These are phyloP conservation scores for Pichia deserticola DNA, from an alignment of 805 yeast species.

Conservation along the genomic window DNA sequence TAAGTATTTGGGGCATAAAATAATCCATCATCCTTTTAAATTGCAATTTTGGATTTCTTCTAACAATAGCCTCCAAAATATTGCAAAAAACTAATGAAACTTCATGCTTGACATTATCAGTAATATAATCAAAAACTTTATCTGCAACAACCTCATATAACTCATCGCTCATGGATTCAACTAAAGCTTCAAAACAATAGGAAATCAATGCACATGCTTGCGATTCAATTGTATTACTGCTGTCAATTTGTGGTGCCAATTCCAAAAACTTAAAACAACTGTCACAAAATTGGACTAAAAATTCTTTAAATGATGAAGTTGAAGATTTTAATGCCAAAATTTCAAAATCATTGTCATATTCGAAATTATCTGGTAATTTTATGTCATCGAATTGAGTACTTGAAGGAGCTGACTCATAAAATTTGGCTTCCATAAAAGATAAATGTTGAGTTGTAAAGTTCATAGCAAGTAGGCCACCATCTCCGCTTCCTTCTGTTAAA, in stretches of 20 bases:
- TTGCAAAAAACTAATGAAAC: constrained; percentile 63
- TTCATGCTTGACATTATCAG: constrained; percentile 50
- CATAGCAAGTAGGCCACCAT: constrained; percentile 31
- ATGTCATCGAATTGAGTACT: constrained; percentile 16
- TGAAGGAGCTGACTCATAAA: constrained; percentile 28
- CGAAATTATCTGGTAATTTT: constrained; percentile 24
- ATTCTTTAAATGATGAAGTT: constrained; percentile 57
- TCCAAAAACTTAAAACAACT: constrained; percentile 61
- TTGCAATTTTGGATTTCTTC: constrained; percentile 47
- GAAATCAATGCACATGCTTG: constrained; percentile 34
- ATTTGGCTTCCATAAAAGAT: constrained; percentile 40
- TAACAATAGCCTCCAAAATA: constrained; percentile 63
- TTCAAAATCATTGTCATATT: constrained; percentile 39
- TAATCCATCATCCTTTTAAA: constrained; percentile 37
- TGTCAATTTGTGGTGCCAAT: constrained; percentile 53
- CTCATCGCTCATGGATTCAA: constrained; percentile 56
- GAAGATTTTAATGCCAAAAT: constrained; percentile 61
- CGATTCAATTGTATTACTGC: constrained; percentile 44
- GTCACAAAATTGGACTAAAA: constrained; percentile 49
- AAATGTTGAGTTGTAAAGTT: constrained; percentile 65
- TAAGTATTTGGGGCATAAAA: constrained; percentile 46
- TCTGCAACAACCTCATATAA: constrained; percentile 40
- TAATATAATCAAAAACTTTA: constrained; percentile 48
- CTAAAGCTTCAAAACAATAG: constrained; percentile 36
- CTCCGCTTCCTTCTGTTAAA: constrained; percentile 38